Evolutionary conservation across 352 stramenopile species (phyloP).

Genomic region (Phytophthora boehmeriae): DNA sequence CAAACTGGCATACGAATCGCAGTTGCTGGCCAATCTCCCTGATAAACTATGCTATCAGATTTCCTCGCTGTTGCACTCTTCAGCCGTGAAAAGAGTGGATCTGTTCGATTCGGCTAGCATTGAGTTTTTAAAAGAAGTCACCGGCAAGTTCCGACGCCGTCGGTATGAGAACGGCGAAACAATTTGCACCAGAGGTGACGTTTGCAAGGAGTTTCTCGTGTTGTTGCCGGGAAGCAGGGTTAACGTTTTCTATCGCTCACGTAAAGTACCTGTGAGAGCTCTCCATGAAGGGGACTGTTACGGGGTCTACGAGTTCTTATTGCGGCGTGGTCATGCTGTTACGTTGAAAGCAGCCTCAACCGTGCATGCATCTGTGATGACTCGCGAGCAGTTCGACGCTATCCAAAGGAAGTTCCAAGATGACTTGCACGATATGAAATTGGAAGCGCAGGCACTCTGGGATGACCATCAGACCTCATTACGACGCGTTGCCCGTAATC

Average conservation of each 20-base stretch:
- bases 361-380: conserved; percentile 63
- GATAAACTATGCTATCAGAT: conserved; percentile 74
- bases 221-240: conserved; percentile 46
- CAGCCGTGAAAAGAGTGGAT: conserved; percentile 43
- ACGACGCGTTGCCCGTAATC: conserved; percentile 38
- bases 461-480: conserved; percentile 33
- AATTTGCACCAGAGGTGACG: conserved; percentile 59
- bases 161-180: conserved; percentile 69
- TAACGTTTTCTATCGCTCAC: conserved; percentile 44
- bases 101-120: conserved; percentile 54
- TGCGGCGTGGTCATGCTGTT: conserved; percentile 37
- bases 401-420: conserved; percentile 56
- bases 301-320: conserved; percentile 61
- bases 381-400: conserved; percentile 58
- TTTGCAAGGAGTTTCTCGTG: conserved; percentile 65
- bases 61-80: conserved; percentile 58
- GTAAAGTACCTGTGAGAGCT: conserved; percentile 3
- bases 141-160: conserved; percentile 67
- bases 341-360: conserved; percentile 46
- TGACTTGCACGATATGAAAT: conserved; percentile 46
- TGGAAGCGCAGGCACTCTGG: conserved; percentile 41
- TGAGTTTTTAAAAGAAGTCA: conserved; percentile 74
- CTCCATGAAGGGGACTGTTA: conserved; percentile 56
- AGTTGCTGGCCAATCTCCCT: conserved; percentile 57
- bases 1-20: conserved; percentile 65